Evolutionary conservation across 2,329 filamentous ascomycete genomes (phyloP).

Genomic region (Monilinia fructicola): DNA sequence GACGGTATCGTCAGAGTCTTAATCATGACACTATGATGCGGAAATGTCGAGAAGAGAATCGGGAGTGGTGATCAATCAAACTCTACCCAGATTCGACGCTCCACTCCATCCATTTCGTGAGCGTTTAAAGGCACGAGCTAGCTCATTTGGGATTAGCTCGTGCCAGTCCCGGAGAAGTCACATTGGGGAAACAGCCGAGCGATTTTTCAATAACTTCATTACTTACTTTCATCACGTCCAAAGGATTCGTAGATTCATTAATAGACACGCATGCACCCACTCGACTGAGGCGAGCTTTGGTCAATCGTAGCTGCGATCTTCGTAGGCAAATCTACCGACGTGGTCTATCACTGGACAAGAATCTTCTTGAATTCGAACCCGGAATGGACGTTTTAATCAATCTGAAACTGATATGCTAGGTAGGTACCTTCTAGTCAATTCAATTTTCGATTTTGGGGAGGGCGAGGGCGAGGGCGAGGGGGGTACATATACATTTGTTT

Average conservation of each 20-base stretch:
- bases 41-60: background rate
- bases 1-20: background rate
- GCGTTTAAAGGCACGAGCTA: slow-evolving; percentile 13
- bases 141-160: slow-evolving; percentile 7
- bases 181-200: no score
- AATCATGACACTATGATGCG: background rate
- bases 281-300: background rate
- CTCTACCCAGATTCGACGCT: background rate
- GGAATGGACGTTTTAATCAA: background rate
- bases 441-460: no score
- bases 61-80: slow-evolving; percentile 12
- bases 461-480: no score
- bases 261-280: slow-evolving; percentile 3
- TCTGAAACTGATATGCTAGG: background rate
- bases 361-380: no score
- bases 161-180: background rate
- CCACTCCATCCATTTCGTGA: background rate
- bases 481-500: background rate
- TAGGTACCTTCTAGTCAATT: background rate
- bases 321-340: background rate
- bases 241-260: background rate
- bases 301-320: background rate
- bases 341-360: background rate
- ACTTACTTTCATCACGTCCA: background rate
- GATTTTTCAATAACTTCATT: no score